These are phyloP conservation scores for Hyaloscypha variabilis DNA, from an alignment of 495 filamentous ascomycete genomes.

Conservation along the genomic window DNA sequence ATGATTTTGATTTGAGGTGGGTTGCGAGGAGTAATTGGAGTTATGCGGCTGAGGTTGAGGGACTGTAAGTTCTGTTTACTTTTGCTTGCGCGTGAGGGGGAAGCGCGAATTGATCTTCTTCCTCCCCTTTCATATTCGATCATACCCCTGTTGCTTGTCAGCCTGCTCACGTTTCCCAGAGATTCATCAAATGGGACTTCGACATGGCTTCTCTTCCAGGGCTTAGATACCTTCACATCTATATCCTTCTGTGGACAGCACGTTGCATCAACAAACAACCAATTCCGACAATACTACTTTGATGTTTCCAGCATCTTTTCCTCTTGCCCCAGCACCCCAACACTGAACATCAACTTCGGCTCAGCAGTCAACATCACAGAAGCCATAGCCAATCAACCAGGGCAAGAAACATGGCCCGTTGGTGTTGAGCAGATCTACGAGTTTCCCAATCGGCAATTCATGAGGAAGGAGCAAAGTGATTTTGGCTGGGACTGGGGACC, in stretches of 20 bases:
- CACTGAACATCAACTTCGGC: conserved; percentile 56
- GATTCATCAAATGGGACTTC: conserved; percentile 24
- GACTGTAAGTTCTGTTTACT: conserved; percentile 40
- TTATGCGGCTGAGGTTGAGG: conserved; percentile 48
- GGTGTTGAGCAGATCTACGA: conserved; percentile 51
- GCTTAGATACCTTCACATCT: conserved; percentile 70
- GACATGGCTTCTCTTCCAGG: conserved; percentile 67
- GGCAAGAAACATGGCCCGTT: conserved; percentile 54
- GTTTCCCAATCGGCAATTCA: conserved; percentile 58
- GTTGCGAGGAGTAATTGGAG: conserved; percentile 66
- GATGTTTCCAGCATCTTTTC: conserved; percentile 57
- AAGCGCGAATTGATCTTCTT: too few relatives aligned
- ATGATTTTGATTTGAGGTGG: conserved; percentile 67
- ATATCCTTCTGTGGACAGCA: conserved; percentile 61
- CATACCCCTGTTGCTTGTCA: too few relatives aligned
- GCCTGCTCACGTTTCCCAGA: conserved; percentile 9
- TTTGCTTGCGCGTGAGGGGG: too few relatives aligned
- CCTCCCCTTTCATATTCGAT: too few relatives aligned
- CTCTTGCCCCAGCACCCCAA: conserved; percentile 45
- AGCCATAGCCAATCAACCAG: conserved; percentile 57
- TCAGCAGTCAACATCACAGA: conserved; percentile 54
- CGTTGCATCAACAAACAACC: conserved; percentile 69
- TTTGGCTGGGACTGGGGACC: conserved; percentile 90
- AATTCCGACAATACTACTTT: conserved; percentile 74
- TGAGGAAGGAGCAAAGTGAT: conserved; percentile 71